Conservation (phyloP, 108 stramenopile species). For the Parmales sp. region DNA sequence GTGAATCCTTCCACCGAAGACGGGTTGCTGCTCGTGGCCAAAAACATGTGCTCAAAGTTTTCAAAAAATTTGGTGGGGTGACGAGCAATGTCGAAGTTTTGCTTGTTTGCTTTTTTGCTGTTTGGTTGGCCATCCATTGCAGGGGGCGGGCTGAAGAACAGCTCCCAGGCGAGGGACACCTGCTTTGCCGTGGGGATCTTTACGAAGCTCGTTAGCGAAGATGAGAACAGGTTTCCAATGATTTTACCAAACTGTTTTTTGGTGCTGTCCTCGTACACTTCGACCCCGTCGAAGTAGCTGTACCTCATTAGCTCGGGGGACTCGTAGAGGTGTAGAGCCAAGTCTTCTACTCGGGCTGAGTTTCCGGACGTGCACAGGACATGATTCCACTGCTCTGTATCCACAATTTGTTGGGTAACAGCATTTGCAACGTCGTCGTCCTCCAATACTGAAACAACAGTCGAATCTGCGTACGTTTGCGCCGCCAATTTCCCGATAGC, state of each 20-base stretch:
- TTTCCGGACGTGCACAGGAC: not conserved
- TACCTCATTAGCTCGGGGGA: constrained; percentile 24
- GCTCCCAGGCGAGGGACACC: constrained; percentile 12
- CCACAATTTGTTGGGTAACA: not conserved
- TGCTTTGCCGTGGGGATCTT: not conserved
- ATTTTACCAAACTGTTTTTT: not conserved
- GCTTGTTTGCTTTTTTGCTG: no score
- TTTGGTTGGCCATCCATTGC: no score
- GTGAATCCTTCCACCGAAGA: no score
- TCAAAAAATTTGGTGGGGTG: no score
- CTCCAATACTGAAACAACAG: not conserved
- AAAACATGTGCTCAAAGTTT: no score
- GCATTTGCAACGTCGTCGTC: not conserved
- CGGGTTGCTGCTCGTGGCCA: no score
- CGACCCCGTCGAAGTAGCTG: not conserved
- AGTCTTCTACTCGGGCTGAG: not conserved
- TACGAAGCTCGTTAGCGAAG: constrained; percentile 21
- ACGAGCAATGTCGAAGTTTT: no score
- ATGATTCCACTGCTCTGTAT: not conserved
- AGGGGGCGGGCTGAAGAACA: no score
- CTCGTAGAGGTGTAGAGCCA: constrained; percentile 11
- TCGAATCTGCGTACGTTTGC: not conserved
- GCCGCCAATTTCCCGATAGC: not conserved
- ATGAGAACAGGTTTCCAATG: not conserved
- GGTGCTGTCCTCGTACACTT: not conserved